Evolutionary conservation across 768 basidiomycete genomes (phyloP).

Genomic region (Collybia sp.): DNA sequence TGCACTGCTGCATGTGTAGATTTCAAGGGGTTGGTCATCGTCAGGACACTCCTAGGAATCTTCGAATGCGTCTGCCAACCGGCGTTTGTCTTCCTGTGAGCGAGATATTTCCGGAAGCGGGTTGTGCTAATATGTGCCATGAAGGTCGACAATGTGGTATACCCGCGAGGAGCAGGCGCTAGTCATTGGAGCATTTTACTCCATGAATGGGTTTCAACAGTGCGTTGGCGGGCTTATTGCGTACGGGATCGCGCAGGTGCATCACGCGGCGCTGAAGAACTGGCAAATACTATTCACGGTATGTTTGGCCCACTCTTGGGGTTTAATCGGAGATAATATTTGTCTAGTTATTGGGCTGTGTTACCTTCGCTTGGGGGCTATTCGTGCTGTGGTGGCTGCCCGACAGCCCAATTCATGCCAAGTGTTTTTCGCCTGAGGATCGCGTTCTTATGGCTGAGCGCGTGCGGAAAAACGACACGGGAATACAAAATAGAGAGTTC

Average conservation of each 20-base stretch:
- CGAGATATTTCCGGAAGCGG: not conserved
- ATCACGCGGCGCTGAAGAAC: constrained; percentile 34
- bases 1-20: constrained; percentile 44
- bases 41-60: constrained; percentile 42
- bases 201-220: constrained; percentile 44
- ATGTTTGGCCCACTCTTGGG: constrained; percentile 4
- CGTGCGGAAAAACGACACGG: constrained; percentile 47
- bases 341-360: constrained; percentile 34
- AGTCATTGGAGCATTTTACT: constrained; percentile 39
- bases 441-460: constrained; percentile 44
- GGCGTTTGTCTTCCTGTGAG: constrained; percentile 39
- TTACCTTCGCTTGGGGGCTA: constrained; percentile 43
- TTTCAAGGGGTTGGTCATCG: constrained; percentile 37
- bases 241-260: constrained; percentile 43
- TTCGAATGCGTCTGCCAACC: constrained; percentile 46
- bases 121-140: not conserved
- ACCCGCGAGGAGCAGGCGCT: constrained; percentile 45
- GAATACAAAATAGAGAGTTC: constrained; percentile 46
- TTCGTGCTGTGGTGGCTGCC: constrained; percentile 48
- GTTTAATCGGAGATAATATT: not conserved
- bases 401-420: constrained; percentile 42
- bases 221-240: constrained; percentile 46
- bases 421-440: constrained; percentile 42
- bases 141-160: constrained; percentile 48
- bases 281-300: constrained; percentile 47